Conservation (phyloP, 371 early-diverging fungal genomes). For the Saksenaea vasiformis region DNA sequence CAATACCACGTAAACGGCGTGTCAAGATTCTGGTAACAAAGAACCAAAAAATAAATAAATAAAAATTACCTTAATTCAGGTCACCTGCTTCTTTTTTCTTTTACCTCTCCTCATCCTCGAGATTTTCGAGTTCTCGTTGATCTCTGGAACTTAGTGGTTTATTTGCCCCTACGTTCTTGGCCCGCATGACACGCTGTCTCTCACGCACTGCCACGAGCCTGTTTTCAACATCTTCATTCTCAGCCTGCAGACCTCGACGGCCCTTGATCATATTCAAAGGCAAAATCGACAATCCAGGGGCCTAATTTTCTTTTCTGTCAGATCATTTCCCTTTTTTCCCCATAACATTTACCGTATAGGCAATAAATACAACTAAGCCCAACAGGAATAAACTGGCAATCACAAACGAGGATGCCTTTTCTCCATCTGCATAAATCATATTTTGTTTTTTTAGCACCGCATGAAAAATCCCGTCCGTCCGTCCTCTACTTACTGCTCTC, state of each 20-base stretch:
- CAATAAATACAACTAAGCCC: slow-evolving; percentile 45
- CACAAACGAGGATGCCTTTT: slow-evolving; percentile 44
- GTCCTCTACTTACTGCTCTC: slow-evolving; percentile 43
- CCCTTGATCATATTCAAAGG: slow-evolving; percentile 55
- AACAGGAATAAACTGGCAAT: slow-evolving; percentile 40
- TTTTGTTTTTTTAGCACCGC: background rate
- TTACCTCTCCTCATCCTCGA: slow-evolving; percentile 55
- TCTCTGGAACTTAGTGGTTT: slow-evolving; percentile 41
- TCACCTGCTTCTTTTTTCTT: background rate
- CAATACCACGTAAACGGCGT: slow-evolving; percentile 31
- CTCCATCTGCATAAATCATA: slow-evolving; percentile 30
- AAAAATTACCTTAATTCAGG: background rate
- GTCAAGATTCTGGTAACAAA: slow-evolving; percentile 28
- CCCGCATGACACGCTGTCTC: slow-evolving; percentile 41
- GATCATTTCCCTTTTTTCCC: background rate
- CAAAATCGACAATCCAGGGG: slow-evolving; percentile 57
- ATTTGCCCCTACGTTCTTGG: slow-evolving; percentile 33
- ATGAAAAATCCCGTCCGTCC: background rate
- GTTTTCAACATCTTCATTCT: slow-evolving; percentile 40
- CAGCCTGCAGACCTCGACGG: slow-evolving; percentile 33
- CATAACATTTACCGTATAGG: slow-evolving; percentile 37
- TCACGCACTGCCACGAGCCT: slow-evolving; percentile 39
- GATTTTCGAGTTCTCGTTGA: slow-evolving; percentile 40
- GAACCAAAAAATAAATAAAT: background rate
- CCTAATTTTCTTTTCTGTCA: slow-evolving; percentile 28